phyloP scores from a whole-genome alignment of 78 protist genomes.

The Blattamonas nauphoetae region DNA sequence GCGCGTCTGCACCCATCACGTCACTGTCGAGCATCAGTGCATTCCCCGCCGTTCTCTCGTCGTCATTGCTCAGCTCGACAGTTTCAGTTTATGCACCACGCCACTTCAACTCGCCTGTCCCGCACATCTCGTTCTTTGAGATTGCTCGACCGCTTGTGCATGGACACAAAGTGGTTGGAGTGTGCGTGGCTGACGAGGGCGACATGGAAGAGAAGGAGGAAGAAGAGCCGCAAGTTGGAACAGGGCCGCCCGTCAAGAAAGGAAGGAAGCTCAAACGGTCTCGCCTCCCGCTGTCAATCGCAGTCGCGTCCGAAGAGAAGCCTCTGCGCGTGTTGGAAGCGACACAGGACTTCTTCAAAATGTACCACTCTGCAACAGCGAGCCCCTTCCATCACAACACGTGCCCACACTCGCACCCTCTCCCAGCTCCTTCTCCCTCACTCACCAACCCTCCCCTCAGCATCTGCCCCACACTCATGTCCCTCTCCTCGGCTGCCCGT shows the following conservation, averaged over 20 bases:
- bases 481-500: not conserved
- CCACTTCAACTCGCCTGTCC: not conserved
- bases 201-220: not conserved
- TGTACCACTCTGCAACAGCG: not conserved
- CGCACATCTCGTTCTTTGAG: not conserved
- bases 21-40: not conserved
- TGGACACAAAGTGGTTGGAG: constrained; percentile 2
- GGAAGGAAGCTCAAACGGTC: not conserved
- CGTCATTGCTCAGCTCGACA: not conserved
- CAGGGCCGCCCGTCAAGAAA: not conserved
- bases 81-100: not conserved
- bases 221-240: not conserved
- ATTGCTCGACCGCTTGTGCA: not conserved
- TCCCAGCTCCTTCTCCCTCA: not conserved
- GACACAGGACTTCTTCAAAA: not conserved
- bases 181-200: not conserved
- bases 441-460: not conserved
- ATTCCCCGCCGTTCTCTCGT: not conserved
- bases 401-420: too few relatives aligned
- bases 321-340: not conserved
- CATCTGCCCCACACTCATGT: not conserved
- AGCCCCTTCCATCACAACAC: too few relatives aligned
- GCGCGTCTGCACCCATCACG: not conserved
- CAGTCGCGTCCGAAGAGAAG: not conserved
- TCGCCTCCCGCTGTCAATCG: not conserved